These are phyloP conservation scores for Trypanosoma mega DNA, from an alignment of 208 protist species.

Conservation along the genomic window DNA sequence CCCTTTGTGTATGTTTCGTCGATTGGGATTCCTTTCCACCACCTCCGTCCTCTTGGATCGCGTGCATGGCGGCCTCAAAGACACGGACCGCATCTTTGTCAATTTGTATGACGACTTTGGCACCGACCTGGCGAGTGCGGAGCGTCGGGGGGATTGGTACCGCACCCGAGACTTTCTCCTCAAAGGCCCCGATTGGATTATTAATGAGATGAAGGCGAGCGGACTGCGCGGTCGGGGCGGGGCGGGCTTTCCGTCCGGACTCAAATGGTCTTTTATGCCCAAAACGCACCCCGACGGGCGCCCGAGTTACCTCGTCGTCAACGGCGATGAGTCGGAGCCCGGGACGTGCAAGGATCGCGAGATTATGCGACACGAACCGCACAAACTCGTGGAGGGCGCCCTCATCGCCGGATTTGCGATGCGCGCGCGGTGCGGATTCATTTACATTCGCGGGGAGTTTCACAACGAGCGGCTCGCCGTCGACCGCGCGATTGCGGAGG, in stretches of 20 bases:
- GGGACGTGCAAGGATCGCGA: conserved; percentile 99
- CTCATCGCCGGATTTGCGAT: conserved; percentile 98
- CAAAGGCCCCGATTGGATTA: conserved; percentile 97
- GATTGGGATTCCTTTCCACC: conserved; percentile 39
- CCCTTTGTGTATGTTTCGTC: conserved; percentile 12
- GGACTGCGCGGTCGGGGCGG: conserved; percentile 98
- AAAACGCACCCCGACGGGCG: conserved; percentile 91
- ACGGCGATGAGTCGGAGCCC: conserved; percentile 99
- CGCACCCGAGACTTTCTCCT: conserved; percentile 96
- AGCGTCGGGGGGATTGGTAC: conserved; percentile 98
- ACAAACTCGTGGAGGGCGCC: conserved; percentile 98
- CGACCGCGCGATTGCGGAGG: conserved; percentile 95
- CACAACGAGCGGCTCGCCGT: conserved; percentile 95
- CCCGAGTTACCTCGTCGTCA: conserved; percentile 98
- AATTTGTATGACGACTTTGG: conserved; percentile 98
- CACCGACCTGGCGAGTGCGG: conserved; percentile 87
- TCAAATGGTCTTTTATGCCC: conserved; percentile 99
- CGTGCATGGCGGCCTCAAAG: conserved; percentile 91
- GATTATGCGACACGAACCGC: conserved; percentile 99
- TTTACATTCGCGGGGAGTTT: conserved; percentile 99
- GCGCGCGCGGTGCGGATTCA: conserved; percentile 96
- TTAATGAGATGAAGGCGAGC: conserved; percentile 96
- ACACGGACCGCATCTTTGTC: conserved; percentile 98
- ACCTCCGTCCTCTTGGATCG: conserved; percentile 43
- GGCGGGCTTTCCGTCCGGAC: conserved; percentile 98